Evolutionary conservation across 305 asterid genomes (phyloP).

Genomic region (Fraxinus ornus): DNA sequence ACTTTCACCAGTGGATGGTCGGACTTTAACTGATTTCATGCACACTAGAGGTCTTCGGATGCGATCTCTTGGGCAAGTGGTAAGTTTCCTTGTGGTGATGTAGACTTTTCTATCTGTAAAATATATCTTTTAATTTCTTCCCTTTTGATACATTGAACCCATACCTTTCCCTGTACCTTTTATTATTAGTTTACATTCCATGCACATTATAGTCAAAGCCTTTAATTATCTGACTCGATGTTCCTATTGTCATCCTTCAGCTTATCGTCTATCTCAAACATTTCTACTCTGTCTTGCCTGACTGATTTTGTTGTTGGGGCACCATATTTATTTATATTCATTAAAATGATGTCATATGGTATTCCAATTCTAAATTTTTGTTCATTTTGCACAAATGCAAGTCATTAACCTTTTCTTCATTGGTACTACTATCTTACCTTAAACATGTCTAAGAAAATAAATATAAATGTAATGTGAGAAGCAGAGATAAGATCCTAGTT

Average conservation of each 20-base stretch:
- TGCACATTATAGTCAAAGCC: not conserved
- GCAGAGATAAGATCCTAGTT: not conserved
- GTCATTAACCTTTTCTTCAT: not conserved
- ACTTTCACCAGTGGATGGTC: conserved; percentile 97
- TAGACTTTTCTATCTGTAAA: conserved; percentile 15
- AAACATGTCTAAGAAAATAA: not conserved
- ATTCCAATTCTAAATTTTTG: not conserved
- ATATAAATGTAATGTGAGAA: not conserved
- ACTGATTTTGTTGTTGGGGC: not conserved
- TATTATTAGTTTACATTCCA: not conserved
- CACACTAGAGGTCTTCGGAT: conserved; percentile 98
- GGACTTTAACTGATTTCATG: conserved; percentile 97
- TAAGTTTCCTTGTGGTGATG: conserved; percentile 40
- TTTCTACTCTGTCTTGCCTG: not conserved
- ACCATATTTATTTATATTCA: not conserved
- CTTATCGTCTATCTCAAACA: not conserved
- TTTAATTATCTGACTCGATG: not conserved
- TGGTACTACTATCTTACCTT: not conserved
- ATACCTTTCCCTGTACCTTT: not conserved
- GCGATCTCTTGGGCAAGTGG: conserved; percentile 99
- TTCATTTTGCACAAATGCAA: not conserved
- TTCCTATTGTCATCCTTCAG: not conserved
- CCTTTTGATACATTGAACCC: not conserved
- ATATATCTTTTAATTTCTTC: conserved; percentile 8
- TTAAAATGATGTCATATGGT: not conserved